phyloP scores from a whole-genome alignment of 78 protist species.

The Monocercomonoides exilis region DNA sequence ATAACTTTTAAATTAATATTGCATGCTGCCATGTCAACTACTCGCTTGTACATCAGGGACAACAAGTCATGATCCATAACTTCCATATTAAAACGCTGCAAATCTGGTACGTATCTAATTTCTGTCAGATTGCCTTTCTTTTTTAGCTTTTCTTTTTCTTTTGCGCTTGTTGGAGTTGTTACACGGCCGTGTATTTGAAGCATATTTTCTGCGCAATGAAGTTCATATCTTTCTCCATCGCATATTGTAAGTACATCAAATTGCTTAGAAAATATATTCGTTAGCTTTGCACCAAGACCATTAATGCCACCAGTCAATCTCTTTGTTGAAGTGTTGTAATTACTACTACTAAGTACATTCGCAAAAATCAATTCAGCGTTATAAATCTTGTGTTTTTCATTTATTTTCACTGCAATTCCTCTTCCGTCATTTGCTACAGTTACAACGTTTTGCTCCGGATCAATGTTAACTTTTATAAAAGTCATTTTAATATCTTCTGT shows the following conservation, averaged over 20 bases:
- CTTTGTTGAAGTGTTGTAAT: conserved; percentile 63
- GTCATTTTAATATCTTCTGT: conserved; percentile 57
- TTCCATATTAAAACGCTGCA: conserved; percentile 53
- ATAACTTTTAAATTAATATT: background rate
- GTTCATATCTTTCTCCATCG: too few species aligned
- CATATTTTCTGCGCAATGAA: too few species aligned
- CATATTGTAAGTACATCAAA: conserved; percentile 60
- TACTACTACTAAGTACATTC: conserved; percentile 69
- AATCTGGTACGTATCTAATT: conserved; percentile 53
- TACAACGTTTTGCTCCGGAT: conserved; percentile 31
- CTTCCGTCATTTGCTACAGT: conserved; percentile 79
- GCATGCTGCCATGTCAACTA: conserved; percentile 81
- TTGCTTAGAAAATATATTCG: conserved; percentile 82
- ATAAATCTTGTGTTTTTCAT: conserved; percentile 66
- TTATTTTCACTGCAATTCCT: conserved; percentile 91
- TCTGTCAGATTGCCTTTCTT: conserved; percentile 45
- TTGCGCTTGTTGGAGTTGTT: too few species aligned
- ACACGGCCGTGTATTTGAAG: too few species aligned
- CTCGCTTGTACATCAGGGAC: conserved; percentile 60
- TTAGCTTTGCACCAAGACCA: conserved; percentile 96
- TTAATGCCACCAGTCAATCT: conserved; percentile 80
- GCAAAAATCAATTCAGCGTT: conserved; percentile 95
- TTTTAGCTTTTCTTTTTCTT: too few species aligned
- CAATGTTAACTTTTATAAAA: conserved; percentile 60
- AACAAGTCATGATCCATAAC: conserved; percentile 66